Evolutionary conservation across 768 basidiomycete genomes (phyloP).

Genomic region (Pluteus cervinus): DNA sequence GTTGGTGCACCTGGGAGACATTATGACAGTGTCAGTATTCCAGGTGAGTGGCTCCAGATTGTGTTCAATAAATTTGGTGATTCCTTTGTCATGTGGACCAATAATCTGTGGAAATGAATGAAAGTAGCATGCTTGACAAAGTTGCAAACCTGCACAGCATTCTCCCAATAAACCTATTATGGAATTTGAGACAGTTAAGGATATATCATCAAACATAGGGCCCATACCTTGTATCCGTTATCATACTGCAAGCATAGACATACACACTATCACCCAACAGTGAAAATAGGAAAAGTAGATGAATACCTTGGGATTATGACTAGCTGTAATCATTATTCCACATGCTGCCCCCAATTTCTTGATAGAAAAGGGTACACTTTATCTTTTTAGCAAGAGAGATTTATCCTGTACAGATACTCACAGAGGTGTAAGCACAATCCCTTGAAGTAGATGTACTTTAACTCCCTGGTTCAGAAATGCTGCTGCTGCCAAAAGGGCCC

Average conservation of each 20-base stretch:
- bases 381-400: background rate
- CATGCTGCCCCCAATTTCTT: conserved; percentile 63
- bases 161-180: conserved; percentile 81
- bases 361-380: conserved; percentile 76
- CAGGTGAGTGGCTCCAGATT: conserved; percentile 54
- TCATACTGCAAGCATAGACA: conserved; percentile 45
- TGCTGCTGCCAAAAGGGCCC: conserved; percentile 70
- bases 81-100: conserved; percentile 75
- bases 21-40: conserved; percentile 24
- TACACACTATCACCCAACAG: background rate
- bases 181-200: conserved; percentile 3
- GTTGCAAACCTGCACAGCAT: conserved; percentile 64
- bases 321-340: conserved; percentile 90
- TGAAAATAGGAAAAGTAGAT: background rate
- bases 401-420: conserved; percentile 21
- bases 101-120: conserved; percentile 54
- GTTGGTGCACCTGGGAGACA: conserved; percentile 46
- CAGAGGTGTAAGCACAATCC: conserved; percentile 80
- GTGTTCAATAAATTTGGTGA: conserved; percentile 55
- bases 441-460: conserved; percentile 63
- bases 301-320: conserved; percentile 81
- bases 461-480: conserved; percentile 60
- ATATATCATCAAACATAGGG: background rate
- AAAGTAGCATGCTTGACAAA: conserved; percentile 1
- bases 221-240: conserved; percentile 77